phyloP scores from a whole-genome alignment of 805 yeast species.

The Spathaspora sp. region DNA sequence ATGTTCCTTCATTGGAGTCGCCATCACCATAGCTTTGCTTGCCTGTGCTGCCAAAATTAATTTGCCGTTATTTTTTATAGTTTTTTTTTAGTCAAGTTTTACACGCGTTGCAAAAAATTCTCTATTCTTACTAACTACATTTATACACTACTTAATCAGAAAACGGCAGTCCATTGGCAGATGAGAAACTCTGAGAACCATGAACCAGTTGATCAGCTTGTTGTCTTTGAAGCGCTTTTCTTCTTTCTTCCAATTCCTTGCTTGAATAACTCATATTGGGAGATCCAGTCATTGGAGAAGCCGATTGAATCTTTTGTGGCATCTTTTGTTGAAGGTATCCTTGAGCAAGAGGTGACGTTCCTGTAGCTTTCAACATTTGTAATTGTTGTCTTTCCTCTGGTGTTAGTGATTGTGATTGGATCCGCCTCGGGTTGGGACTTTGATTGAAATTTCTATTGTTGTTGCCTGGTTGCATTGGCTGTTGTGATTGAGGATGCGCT shows the following conservation, averaged over 20 bases:
- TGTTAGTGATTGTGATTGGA: constrained; percentile 19
- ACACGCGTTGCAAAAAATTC: neutral
- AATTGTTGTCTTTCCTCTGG: constrained; percentile 42
- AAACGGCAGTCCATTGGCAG: constrained; percentile 1
- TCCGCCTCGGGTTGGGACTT: constrained; percentile 26
- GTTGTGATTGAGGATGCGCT: constrained; percentile 3
- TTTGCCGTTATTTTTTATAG: no score
- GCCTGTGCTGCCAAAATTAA: neutral
- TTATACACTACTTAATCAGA: neutral
- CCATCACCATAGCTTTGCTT: neutral
- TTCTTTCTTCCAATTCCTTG: constrained; percentile 2
- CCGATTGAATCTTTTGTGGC: constrained; percentile 5
- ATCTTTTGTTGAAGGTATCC: neutral
- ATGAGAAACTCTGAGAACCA: neutral
- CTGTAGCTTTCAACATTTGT: constrained; percentile 36
- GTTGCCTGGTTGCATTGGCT: constrained; percentile 3
- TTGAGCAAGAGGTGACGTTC: constrained; percentile 16
- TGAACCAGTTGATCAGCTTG: neutral
- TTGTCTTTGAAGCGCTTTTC: neutral
- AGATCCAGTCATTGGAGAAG: constrained; percentile 5
- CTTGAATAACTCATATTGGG: constrained; percentile 1
- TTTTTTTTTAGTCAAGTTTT: neutral
- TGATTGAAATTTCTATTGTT: constrained; percentile 11
- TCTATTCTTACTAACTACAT: neutral
- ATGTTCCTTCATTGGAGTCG: neutral